Evolutionary conservation across 2,329 filamentous ascomycete species (phyloP).

Genomic region (Metarhizium humberi): DNA sequence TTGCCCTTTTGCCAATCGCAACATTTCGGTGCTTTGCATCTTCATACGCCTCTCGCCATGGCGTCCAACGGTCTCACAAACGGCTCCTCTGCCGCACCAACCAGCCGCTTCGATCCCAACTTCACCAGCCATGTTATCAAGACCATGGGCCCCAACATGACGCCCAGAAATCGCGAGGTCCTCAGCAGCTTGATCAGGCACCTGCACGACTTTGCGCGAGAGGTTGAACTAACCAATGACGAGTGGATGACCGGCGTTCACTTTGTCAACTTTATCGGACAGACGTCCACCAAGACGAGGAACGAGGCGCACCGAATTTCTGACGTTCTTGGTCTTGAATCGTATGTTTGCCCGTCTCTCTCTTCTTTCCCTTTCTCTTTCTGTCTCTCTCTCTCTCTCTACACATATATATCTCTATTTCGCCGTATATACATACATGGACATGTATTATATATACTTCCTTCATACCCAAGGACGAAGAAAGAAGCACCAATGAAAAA

Average conservation of each 20-base stretch:
- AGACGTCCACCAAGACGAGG: constrained; percentile 56
- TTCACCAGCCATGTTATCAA: constrained; percentile 69
- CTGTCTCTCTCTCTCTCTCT: no score
- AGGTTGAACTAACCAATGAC: constrained; percentile 66
- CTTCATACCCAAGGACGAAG: no score
- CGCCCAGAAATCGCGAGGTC: constrained; percentile 54
- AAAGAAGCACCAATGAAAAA: no score
- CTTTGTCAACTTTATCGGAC: constrained; percentile 66
- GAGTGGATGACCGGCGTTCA: constrained; percentile 71
- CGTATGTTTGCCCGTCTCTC: constrained; percentile 35
- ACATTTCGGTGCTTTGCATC: no score
- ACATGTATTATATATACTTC: no score
- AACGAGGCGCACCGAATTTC: constrained; percentile 68
- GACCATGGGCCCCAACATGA: constrained; percentile 60
- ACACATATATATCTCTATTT: no score
- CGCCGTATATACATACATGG: no score
- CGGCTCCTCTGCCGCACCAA: constrained; percentile 12
- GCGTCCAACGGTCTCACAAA: constrained; percentile 18
- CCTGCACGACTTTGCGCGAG: constrained; percentile 70
- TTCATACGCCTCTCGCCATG: constrained; percentile 2
- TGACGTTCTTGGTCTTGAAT: constrained; percentile 66
- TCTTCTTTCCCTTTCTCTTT: neutral
- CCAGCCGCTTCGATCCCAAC: constrained; percentile 56
- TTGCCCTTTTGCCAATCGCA: no score
- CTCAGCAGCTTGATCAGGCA: constrained; percentile 57